Evolutionary conservation across 352 stramenopile genomes (phyloP).

Genomic region (Globisporangium irregulare): DNA sequence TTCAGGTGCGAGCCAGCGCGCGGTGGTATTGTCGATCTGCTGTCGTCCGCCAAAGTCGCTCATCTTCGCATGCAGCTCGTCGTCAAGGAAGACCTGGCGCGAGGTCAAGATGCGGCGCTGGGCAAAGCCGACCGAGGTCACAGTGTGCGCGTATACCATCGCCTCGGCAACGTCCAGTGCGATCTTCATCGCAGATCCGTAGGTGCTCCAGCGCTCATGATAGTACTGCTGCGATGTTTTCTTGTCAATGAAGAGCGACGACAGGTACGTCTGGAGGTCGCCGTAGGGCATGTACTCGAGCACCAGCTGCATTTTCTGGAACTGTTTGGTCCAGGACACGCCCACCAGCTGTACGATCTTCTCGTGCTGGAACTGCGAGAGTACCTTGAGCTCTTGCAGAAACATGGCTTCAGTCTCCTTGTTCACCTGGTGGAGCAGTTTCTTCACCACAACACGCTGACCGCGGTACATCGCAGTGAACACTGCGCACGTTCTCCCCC

Average conservation of each 20-base stretch:
- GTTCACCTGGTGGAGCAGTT: conserved; percentile 1
- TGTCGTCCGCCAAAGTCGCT: conserved; percentile 25
- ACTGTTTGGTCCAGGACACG: conserved; percentile 18
- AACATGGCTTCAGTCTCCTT: conserved; percentile 12
- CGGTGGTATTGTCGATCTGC: conserved; percentile 10
- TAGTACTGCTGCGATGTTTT: not conserved
- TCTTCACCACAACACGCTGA: conserved; percentile 15
- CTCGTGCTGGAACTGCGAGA: conserved; percentile 20
- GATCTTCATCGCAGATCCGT: conserved; percentile 9
- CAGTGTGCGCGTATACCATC: conserved; percentile 27
- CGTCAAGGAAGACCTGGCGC: conserved; percentile 26
- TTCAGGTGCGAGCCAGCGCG: conserved; percentile 21
- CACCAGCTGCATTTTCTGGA: conserved; percentile 15
- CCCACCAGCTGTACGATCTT: conserved; percentile 26
- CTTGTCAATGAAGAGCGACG: conserved; percentile 9
- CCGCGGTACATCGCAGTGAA: conserved; percentile 17
- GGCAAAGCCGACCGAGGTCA: conserved; percentile 7
- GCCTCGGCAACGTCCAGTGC: conserved; percentile 26
- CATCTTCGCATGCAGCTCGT: conserved; percentile 21
- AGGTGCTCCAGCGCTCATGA: not conserved
- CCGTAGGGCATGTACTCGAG: conserved; percentile 32
- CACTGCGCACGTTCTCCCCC: conserved; percentile 14
- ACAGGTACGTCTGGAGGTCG: conserved; percentile 25
- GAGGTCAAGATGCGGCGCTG: conserved; percentile 25
- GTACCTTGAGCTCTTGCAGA: conserved; percentile 19